Evolutionary conservation across 352 stramenopile genomes (phyloP).

Genomic region (Bremia lactucae): DNA sequence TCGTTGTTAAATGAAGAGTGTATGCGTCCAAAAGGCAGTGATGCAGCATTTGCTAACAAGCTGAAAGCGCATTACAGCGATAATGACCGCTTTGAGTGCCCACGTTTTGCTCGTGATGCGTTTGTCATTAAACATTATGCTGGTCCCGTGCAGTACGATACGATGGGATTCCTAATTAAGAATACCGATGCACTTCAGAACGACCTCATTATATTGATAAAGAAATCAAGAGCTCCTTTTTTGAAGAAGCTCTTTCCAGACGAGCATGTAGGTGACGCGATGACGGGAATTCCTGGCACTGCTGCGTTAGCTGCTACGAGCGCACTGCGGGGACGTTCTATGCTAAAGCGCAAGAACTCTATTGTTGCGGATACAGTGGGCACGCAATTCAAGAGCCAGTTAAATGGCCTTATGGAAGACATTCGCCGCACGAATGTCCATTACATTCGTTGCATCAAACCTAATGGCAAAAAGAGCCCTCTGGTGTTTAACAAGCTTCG

Average conservation of each 20-base stretch:
- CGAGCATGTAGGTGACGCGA: constrained; percentile 42
- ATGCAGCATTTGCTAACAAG: constrained; percentile 82
- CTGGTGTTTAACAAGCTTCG: constrained; percentile 82
- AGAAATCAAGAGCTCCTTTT: constrained; percentile 58
- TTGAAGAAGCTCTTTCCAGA: constrained; percentile 73
- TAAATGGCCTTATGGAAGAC: constrained; percentile 90
- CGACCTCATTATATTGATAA: constrained; percentile 80
- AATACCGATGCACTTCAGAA: constrained; percentile 94
- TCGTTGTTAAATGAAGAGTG: constrained; percentile 91
- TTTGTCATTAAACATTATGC: constrained; percentile 96
- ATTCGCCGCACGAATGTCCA: constrained; percentile 94
- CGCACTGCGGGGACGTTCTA: constrained; percentile 16
- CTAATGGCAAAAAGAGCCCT: constrained; percentile 92
- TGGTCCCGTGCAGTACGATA: constrained; percentile 92
- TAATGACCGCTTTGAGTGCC: constrained; percentile 81
- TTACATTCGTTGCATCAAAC: constrained; percentile 99
- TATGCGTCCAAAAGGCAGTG: constrained; percentile 81
- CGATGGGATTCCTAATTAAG: constrained; percentile 91
- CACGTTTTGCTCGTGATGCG: constrained; percentile 69
- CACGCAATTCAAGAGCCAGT: constrained; percentile 90
- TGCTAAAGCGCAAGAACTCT: constrained; percentile 66
- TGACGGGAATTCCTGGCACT: constrained; percentile 28
- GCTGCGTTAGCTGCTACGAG: constrained; percentile 9
- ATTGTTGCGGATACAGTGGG: constrained; percentile 76
- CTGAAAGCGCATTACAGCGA: constrained; percentile 82